A percentile compares a stretch with the other conserved stretches of the same genome.
phyloP scores from a whole-genome alignment of 2,329 filamentous ascomycete genomes.

The Alternaria angustiovoidea region DNA sequence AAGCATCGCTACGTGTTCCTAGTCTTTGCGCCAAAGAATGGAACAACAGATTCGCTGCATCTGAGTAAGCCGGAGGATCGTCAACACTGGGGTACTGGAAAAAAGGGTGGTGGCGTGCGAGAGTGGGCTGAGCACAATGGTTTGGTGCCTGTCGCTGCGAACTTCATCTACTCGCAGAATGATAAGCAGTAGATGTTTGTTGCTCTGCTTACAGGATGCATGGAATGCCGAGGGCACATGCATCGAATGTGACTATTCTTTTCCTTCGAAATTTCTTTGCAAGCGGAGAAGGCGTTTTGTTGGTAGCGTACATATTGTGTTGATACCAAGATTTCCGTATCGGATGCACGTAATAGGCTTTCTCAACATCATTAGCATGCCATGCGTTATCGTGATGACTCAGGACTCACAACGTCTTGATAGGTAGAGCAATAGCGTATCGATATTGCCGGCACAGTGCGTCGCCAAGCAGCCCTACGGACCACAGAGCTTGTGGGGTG shows the following conservation, averaged over 20 bases:
- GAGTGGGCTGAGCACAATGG: conserved; percentile 61
- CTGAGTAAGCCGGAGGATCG: conserved; percentile 59
- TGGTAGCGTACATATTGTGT: neutral
- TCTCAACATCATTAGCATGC: neutral
- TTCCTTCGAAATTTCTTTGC: neutral
- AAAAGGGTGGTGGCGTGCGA: conserved; percentile 59
- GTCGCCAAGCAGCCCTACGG: neutral
- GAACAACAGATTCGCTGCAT: conserved; percentile 52
- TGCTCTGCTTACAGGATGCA: neutral
- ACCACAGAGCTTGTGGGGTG: neutral
- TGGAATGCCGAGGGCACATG: conserved; percentile 8
- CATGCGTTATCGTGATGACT: neutral
- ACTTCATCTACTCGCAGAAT: conserved; percentile 59
- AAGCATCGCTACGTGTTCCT: conserved; percentile 67
- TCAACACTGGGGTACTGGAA: conserved; percentile 64
- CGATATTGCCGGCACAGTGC: neutral
- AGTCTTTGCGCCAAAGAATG: conserved; percentile 57
- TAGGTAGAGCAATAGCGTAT: neutral
- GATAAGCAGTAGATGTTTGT: conserved; percentile 54
- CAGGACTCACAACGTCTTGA: neutral
- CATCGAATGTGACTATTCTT: neutral
- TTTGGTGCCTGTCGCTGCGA: conserved; percentile 56
- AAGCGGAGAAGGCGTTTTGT: neutral
- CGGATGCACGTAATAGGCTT: neutral
- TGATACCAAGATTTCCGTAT: neutral